A percentile compares a stretch with the other conserved stretches of the same genome.
phyloP scores from a whole-genome alignment of 768 basidiomycete species.

The Suillus variegatus region DNA sequence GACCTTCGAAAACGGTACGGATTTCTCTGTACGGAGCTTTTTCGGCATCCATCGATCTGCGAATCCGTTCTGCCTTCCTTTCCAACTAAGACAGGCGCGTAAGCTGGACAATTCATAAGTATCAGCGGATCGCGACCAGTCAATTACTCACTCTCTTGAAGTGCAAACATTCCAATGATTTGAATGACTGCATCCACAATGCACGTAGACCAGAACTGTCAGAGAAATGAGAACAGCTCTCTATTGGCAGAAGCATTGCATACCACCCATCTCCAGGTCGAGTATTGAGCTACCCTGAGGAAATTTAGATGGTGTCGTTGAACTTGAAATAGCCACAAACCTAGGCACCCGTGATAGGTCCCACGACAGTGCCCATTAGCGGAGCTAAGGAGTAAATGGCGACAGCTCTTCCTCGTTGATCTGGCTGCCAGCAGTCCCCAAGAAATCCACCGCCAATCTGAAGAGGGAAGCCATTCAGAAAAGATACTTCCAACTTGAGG shows the following conservation, averaged over 20 bases:
- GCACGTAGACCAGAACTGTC: conserved; percentile 66
- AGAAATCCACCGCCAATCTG: conserved; percentile 69
- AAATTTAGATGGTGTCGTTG: neutral
- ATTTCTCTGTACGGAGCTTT: conserved; percentile 41
- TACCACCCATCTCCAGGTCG: conserved; percentile 76
- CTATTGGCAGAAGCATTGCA: conserved; percentile 18
- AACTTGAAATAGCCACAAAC: conserved; percentile 26
- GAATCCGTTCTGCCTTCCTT: conserved; percentile 50
- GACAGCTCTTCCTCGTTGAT: conserved; percentile 65
- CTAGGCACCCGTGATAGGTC: conserved; percentile 65
- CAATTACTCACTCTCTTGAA: conserved; percentile 59
- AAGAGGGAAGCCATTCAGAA: neutral
- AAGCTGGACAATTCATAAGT: conserved; percentile 19
- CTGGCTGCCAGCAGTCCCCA: conserved; percentile 59
- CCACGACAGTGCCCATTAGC: conserved; percentile 63
- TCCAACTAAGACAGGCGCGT: conserved; percentile 38
- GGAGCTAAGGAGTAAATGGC: conserved; percentile 68
- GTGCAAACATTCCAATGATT: conserved; percentile 51
- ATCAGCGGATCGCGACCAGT: conserved; percentile 17
- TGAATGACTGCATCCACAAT: conserved; percentile 60
- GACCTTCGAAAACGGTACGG: conserved; percentile 48
- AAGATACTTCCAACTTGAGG: neutral
- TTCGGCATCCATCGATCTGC: conserved; percentile 47
- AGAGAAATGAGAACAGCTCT: neutral
- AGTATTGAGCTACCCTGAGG: conserved; percentile 50